Conservation (phyloP, 208 protist genomes). For the Trypanosoma conorhini region DNA sequence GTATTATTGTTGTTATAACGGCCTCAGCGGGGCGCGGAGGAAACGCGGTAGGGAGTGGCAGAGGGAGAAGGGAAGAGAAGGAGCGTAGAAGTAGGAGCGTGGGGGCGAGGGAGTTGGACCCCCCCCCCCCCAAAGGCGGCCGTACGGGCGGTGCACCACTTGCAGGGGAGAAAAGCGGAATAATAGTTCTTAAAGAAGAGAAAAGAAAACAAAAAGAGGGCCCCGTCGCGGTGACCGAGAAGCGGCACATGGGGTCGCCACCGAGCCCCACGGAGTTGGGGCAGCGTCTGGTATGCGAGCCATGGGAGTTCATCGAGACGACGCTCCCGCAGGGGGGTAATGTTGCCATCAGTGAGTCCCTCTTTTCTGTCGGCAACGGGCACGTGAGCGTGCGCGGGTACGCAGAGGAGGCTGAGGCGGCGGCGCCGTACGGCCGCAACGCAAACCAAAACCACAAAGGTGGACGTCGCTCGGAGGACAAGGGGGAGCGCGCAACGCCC, state of each 20-base stretch:
- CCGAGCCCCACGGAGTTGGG: background rate
- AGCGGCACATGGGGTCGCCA: background rate
- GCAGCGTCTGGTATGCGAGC: conserved; percentile 8
- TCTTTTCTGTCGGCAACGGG: conserved; percentile 87
- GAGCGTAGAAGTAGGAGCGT: too few species aligned
- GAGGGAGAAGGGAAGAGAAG: background rate
- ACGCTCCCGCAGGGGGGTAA: conserved; percentile 38
- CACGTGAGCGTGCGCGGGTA: conserved; percentile 80
- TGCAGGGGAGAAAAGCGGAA: background rate
- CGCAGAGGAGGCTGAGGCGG: conserved; percentile 46
- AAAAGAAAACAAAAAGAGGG: background rate
- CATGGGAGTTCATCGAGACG: conserved; percentile 72
- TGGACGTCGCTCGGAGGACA: background rate
- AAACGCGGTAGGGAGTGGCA: background rate
- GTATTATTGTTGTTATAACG: background rate
- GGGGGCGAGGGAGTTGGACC: background rate
- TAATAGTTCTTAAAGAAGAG: background rate
- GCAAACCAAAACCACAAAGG: background rate
- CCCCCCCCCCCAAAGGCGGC: background rate
- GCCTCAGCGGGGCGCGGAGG: background rate
- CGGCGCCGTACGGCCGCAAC: conserved; percentile 2
- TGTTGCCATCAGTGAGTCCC: conserved; percentile 64
- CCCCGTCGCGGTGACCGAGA: background rate
- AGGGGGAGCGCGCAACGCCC: conserved; percentile 6
- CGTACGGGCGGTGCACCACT: too few species aligned